phyloP scores from a whole-genome alignment of 1,284 basidiomycete species.

The Meira nashicola region DNA sequence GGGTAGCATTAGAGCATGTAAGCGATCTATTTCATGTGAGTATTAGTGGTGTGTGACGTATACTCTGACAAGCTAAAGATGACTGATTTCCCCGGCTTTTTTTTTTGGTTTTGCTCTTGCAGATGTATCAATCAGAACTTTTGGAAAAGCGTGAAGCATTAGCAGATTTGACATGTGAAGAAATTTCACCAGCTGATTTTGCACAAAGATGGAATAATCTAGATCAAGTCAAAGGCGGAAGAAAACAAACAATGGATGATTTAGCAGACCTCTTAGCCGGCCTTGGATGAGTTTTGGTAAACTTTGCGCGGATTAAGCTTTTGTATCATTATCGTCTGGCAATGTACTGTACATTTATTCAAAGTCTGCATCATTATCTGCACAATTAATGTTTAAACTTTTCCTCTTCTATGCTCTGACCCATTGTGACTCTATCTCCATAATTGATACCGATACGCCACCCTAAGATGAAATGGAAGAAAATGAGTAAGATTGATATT shows the following conservation, averaged over 20 bases:
- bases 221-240: conserved; percentile 30
- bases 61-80: neutral
- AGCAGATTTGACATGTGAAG: conserved; percentile 47
- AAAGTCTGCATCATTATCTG: neutral
- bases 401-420: conserved; percentile 12
- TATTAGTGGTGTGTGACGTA: neutral
- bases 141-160: conserved; percentile 39
- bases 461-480: conserved; percentile 16
- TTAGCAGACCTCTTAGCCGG: conserved; percentile 42
- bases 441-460: conserved; percentile 39
- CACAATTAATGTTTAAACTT: neutral
- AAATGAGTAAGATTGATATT: neutral
- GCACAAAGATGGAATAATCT: conserved; percentile 26
- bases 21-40: conserved; percentile 44
- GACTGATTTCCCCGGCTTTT: neutral
- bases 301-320: neutral
- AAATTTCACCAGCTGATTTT: conserved; percentile 30
- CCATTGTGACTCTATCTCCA: conserved; percentile 30
- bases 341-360: too few species aligned
- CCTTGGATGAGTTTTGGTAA: conserved; percentile 18
- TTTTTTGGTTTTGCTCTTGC: neutral
- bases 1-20: conserved; percentile 34
- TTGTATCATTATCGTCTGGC: too few species aligned
- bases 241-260: conserved; percentile 46
- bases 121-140: conserved; percentile 46